A percentile compares a stretch with the other conserved stretches of the same genome.
These are phyloP conservation scores for Fusarium vanettenii DNA, from an alignment of 2,329 filamentous ascomycete species.

Conservation along the genomic window DNA sequence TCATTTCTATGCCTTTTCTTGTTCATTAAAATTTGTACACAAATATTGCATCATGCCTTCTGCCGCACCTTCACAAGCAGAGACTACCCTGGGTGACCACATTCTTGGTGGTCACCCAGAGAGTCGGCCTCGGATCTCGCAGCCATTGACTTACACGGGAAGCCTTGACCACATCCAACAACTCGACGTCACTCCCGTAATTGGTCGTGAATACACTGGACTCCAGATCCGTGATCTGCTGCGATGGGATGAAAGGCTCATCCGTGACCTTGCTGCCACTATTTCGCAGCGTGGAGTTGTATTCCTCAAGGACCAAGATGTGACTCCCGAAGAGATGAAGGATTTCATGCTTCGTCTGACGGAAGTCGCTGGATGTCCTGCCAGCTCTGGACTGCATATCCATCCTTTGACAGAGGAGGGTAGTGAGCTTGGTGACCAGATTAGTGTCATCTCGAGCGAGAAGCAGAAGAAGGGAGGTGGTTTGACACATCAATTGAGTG, in stretches of 20 bases:
- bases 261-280: slow-evolving; percentile 66
- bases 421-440: slow-evolving; percentile 65
- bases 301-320: slow-evolving; percentile 51
- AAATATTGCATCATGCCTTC: slow-evolving; percentile 50
- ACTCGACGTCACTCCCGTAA: slow-evolving; percentile 59
- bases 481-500: slow-evolving; percentile 62
- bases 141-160: slow-evolving; percentile 55
- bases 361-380: slow-evolving; percentile 51
- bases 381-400: slow-evolving; percentile 63
- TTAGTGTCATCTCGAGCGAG: slow-evolving; percentile 67
- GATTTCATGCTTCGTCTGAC: slow-evolving; percentile 52
- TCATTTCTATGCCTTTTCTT: neutral
- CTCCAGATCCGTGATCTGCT: slow-evolving; percentile 51
- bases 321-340: slow-evolving; percentile 52
- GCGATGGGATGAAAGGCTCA: slow-evolving; percentile 56
- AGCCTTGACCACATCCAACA: slow-evolving; percentile 54
- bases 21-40: slow-evolving; percentile 12
- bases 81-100: slow-evolving; percentile 43
- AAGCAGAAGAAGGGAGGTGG: slow-evolving; percentile 66
- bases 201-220: slow-evolving; percentile 60
- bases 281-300: slow-evolving; percentile 55
- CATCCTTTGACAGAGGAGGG: slow-evolving; percentile 66
- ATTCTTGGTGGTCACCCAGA: slow-evolving; percentile 47
- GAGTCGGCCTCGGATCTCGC: slow-evolving; percentile 43
- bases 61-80: slow-evolving; percentile 27